Base-by-base conservation (phyloP, 2,329 filamentous ascomycete species). In the Colletotrichum sansevieriae region DNA sequence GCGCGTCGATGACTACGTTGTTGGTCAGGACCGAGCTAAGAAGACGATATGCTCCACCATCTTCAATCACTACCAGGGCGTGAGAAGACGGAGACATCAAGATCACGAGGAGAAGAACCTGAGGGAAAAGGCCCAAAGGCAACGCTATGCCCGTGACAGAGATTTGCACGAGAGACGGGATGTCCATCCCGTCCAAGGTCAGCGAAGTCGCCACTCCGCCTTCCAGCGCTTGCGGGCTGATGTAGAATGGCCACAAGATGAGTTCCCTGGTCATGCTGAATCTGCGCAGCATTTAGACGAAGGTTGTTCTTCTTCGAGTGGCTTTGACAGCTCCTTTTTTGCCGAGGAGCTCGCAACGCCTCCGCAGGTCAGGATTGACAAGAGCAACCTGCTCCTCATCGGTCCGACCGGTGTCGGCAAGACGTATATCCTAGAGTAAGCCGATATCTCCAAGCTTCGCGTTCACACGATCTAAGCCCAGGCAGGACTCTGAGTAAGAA, bases 361-460 rank as follows among this genome's bases (percentile, higher is more conserved):
- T 1, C 78, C 83, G 11, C 82, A 82, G 29, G 83, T 97, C 74
- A 93, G 92, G 73, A 91, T 99, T 70, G 95, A 98, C 79, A 99
- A 99, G 82, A 97, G 95, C 74, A 99, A 99, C 77, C 86, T 99
- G 46, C 83, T 99, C 47, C 83, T 98, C 60, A 87, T 98, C 29
- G 96, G 96, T 0, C 96, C 96, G 0, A 97, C 95, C 0, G 96
- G 96, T 2, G 95, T 98, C 6, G 96, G 96, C 13, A 99, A 99
- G 82, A 99, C 96, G 0, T 90, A 98, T 70, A 98, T 99, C 82
- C 88, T 94, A 54, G 88, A 90, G 88, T 90, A 78, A 71, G 85
- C 74, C 29, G 9, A 44, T n/a, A 9, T 10, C 12, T n/a, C 15
- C 20, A 15, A 8, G 11, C 46, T 15, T 56, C 13, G 3, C 25